Conservation (phyloP, 164 flowering plant genomes). For the grape (Vitis vinifera) region ASM3070453v1 NC_081806.1:5522001-5522500, state of each 20-base stretch:
- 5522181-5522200: conserved; percentile 71
- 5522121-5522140: conserved; percentile 89
- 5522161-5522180: conserved; percentile 46
- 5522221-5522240: conserved; percentile 63
- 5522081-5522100: conserved; percentile 57
- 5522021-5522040: conserved; percentile 38
- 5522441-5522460: background rate
- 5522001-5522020: conserved; percentile 31
- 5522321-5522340: conserved; percentile 48
- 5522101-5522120: conserved; percentile 60
- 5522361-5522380: background rate
- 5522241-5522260: conserved; percentile 80
- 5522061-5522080: conserved; percentile 48
- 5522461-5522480: background rate
- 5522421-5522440: background rate
- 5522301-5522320: conserved; percentile 84
- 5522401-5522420: background rate
- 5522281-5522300: conserved; percentile 83
- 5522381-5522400: background rate
- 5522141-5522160: conserved; percentile 77
- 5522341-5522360: background rate
- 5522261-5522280: conserved; percentile 82
- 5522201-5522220: conserved; percentile 58
- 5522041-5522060: conserved; percentile 31
- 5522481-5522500: background rate